Base-by-base conservation (phyloP, 1,284 basidiomycete species). In the Ganoderma leucocontextum region DNA sequence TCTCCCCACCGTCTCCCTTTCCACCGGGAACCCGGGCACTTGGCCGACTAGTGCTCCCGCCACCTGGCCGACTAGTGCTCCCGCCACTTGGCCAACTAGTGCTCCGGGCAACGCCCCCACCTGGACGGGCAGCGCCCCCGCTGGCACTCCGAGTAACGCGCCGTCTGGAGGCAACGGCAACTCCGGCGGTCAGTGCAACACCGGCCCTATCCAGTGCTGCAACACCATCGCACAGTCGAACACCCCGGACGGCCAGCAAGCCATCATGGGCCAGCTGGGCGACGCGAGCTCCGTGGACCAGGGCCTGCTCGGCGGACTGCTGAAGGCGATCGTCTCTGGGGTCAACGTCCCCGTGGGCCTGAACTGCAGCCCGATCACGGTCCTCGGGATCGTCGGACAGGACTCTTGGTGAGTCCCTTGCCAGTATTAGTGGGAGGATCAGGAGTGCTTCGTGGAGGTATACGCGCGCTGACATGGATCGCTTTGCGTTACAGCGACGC, bases 171-270 rank as follows among this genome's bases (percentile, higher is more conserved):
- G 44, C 19, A 25, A 39, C 6, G 66, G 53, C 1, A 52, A 53
- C 41, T 33, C 59, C 12, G 61, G 63, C 9, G 70, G 70, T 8
- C 38, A 70, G 68, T 72, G 71, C 62, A 68, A 67, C 66, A 72
- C 71, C 7, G 68, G 71, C 49, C 36, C 64, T 33, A 65, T 70
- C 19, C 68, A 72, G 64, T 72, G 71, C 63, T 72, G 71, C 60
- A 65, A 72, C 68, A 39, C 63, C 41, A 55, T 70, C 38, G 38
- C 55, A 42, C 62, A 70, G 47, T 57, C 71, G 41, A 60, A 57
- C 25, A 70, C 66, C n/a, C 12, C 22, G 8, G 42, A 38, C 33
- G 60, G 60, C 7, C 44, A 49, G 60, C 17, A 29, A 15, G 12
- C 12, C 60, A 29, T 62, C 33, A 17, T n/a, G 5, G 57, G 15